Evolutionary conservation across 306 rosid species (phyloP).

Genomic region (Trifolium pratense): DNA sequence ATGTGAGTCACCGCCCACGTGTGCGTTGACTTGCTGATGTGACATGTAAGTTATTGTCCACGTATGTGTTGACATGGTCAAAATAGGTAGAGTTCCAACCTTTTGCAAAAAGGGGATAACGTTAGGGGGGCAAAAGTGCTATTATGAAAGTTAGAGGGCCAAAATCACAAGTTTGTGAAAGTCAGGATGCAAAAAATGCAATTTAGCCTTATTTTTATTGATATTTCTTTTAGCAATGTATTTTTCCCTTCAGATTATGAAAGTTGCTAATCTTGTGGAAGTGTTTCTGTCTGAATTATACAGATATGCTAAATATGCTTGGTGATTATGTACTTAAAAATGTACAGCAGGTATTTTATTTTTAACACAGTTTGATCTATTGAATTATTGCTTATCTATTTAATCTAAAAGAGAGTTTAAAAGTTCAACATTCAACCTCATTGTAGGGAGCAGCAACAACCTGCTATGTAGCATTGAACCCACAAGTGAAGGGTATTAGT

Average conservation of each 20-base stretch:
- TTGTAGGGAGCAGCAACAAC: constrained; percentile 87
- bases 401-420: not conserved
- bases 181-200: too few species aligned
- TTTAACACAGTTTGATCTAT: constrained; percentile 4
- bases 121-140: too few species aligned
- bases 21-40: too few species aligned
- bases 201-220: not conserved
- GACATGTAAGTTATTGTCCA: too few species aligned
- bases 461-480: constrained; percentile 80
- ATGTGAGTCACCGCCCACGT: too few species aligned
- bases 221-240: not conserved
- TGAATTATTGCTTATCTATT: not conserved
- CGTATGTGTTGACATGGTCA: too few species aligned
- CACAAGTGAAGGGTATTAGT: constrained; percentile 64
- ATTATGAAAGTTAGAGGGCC: too few species aligned
- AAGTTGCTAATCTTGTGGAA: not conserved
- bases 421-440: not conserved
- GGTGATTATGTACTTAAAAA: constrained; percentile 55
- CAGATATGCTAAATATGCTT: constrained; percentile 51
- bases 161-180: too few species aligned
- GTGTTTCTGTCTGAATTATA: constrained; percentile 33
- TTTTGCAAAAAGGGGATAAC: too few species aligned
- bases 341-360: constrained; percentile 64
- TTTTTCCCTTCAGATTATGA: not conserved
- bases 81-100: too few species aligned